Evolutionary conservation across 164 flowering plant species (phyloP).

Genomic region (Litsea cubeba): DNA sequence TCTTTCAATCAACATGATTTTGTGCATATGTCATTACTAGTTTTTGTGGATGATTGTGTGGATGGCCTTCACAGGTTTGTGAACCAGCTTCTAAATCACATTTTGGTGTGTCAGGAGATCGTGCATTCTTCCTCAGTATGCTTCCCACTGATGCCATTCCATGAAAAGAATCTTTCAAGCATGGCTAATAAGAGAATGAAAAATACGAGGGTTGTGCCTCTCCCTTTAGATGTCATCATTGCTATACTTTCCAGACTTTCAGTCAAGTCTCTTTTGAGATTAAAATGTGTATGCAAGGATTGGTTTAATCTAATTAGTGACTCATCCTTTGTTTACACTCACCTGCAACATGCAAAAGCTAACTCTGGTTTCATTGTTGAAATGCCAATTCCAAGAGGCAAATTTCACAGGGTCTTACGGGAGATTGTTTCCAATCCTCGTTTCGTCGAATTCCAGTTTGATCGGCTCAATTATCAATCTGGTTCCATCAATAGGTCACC

Average conservation of each 20-base stretch:
- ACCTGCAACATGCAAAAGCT: background rate
- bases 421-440: background rate
- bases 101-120: background rate
- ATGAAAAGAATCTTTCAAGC: background rate
- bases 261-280: constrained; percentile 2
- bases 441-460: background rate
- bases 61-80: background rate
- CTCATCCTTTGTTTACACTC: background rate
- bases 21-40: background rate
- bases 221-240: constrained; percentile 3
- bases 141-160: background rate
- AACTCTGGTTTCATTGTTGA: constrained; percentile 7
- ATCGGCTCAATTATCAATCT: background rate
- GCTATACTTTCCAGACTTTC: constrained; percentile 1
- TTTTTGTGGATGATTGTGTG: background rate
- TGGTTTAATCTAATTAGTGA: constrained; percentile 1
- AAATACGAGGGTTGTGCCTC: background rate
- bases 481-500: background rate
- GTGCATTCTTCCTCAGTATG: background rate
- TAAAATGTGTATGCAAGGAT: background rate
- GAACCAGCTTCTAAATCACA: background rate
- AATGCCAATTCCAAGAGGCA: background rate
- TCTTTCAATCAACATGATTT: background rate
- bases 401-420: background rate
- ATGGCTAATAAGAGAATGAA: background rate